Evolutionary conservation across 805 yeast genomes (phyloP).

Genomic region (Sugiyamaella valdiviana): DNA sequence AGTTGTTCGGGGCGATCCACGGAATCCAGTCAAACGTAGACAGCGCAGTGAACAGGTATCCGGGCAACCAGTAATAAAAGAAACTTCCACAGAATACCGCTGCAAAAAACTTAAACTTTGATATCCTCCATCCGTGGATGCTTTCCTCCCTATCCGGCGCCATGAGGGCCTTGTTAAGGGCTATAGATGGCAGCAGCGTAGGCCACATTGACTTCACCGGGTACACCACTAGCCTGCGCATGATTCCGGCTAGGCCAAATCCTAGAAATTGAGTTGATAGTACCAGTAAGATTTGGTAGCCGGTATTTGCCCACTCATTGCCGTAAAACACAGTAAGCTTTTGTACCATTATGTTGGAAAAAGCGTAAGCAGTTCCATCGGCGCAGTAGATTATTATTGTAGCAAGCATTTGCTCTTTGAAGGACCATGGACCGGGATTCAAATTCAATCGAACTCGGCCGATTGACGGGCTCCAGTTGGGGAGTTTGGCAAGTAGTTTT

Average conservation of each 20-base stretch:
- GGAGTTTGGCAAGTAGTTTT: constrained; percentile 32
- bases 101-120: constrained; percentile 48
- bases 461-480: constrained; percentile 40
- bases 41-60: constrained; percentile 55
- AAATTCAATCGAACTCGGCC: constrained; percentile 35
- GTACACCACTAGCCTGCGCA: constrained; percentile 43
- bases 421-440: constrained; percentile 59
- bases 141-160: constrained; percentile 42
- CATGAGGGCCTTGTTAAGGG: constrained; percentile 39
- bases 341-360: constrained; percentile 19
- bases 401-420: constrained; percentile 59
- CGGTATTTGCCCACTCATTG: constrained; percentile 33
- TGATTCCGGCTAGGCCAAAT: constrained; percentile 50
- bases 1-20: constrained; percentile 51
- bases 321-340: constrained; percentile 18
- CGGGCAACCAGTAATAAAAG: constrained; percentile 64
- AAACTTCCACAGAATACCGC: constrained; percentile 40
- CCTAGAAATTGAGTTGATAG: constrained; percentile 49
- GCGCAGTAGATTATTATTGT: constrained; percentile 28
- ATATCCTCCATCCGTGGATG: constrained; percentile 58
- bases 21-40: constrained; percentile 58
- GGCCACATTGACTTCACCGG: constrained; percentile 44
- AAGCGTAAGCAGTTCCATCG: constrained; percentile 6
- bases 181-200: constrained; percentile 51
- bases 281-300: constrained; percentile 41